phyloP scores from a whole-genome alignment of 805 yeast species.

The Candida morakotiae region DNA sequence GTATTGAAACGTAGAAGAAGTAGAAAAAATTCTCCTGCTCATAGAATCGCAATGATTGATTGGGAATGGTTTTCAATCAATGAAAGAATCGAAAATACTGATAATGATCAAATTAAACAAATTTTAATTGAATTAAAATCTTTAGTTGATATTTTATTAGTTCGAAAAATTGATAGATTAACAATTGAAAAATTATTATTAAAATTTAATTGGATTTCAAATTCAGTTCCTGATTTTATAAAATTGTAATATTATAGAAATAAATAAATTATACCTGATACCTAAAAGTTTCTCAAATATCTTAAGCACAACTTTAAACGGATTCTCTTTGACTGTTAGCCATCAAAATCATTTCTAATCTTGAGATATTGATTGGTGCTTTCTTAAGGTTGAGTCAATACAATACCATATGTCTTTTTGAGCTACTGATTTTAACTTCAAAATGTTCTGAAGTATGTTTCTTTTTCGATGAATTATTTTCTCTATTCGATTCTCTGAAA shows the following conservation, averaged over 20 bases:
- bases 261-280: not conserved
- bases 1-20: constrained; percentile 39
- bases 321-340: no score
- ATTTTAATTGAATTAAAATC: constrained; percentile 20
- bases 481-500: no score
- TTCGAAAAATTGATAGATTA: constrained; percentile 33
- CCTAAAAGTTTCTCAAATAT: no score
- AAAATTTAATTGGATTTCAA: constrained; percentile 23
- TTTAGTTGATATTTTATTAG: constrained; percentile 31
- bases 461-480: no score
- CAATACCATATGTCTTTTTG: no score
- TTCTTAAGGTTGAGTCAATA: no score
- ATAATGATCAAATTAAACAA: constrained; percentile 12
- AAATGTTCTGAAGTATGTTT: no score
- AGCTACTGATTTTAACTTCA: no score
- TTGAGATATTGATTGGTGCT: no score
- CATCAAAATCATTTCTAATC: no score
- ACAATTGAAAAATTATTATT: constrained; percentile 15
- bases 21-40: constrained; percentile 58
- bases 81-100: constrained; percentile 9
- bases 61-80: constrained; percentile 76
- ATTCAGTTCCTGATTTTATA: constrained; percentile 13
- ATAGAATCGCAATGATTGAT: constrained; percentile 85
- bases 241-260: not conserved
- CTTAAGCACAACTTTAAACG: no score